A percentile compares a stretch with the other conserved stretches of the same genome.
phyloP scores from a whole-genome alignment of 768 basidiomycete genomes.

The Jaapia argillacea region DNA sequence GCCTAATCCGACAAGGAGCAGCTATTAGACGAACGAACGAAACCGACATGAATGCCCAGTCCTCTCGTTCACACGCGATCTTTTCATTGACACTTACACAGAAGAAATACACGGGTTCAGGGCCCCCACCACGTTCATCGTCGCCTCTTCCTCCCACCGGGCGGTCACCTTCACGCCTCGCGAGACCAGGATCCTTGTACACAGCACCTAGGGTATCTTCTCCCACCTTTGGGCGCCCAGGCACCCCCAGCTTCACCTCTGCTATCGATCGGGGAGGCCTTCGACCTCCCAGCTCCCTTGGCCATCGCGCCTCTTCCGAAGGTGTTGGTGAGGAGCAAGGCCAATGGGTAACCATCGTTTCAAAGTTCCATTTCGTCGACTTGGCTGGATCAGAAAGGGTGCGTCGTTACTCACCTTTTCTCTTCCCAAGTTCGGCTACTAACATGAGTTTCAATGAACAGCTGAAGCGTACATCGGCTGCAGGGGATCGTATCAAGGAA shows the following conservation, averaged over 20 bases:
- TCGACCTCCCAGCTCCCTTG: conserved; percentile 76
- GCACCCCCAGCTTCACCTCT: conserved; percentile 68
- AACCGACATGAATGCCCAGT: conserved; percentile 98
- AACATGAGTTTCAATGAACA: conserved; percentile 22
- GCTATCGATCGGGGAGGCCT: conserved; percentile 65
- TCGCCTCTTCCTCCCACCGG: conserved; percentile 68
- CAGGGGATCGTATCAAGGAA: conserved; percentile 94
- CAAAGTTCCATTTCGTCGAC: conserved; percentile 98
- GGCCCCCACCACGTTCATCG: conserved; percentile 60
- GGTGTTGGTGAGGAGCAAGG: conserved; percentile 63
- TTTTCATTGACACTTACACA: conserved; percentile 94
- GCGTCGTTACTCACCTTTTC: conserved; percentile 1
- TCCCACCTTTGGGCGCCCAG: conserved; percentile 68
- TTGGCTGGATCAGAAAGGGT: conserved; percentile 90
- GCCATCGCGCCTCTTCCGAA: conserved; percentile 37
- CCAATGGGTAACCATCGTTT: conserved; percentile 84
- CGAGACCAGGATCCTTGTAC: conserved; percentile 76
- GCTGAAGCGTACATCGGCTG: conserved; percentile 94
- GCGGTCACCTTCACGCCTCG: conserved; percentile 70
- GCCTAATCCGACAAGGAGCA: conserved; percentile 83
- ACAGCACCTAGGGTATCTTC: conserved; percentile 51
- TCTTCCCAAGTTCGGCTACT: conserved; percentile 7
- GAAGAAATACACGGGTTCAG: conserved; percentile 71
- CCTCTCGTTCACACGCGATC: conserved; percentile 96
- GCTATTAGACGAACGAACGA: conserved; percentile 90